phyloP scores from a whole-genome alignment of 768 basidiomycete genomes.

The Suillus clintonianus region DNA sequence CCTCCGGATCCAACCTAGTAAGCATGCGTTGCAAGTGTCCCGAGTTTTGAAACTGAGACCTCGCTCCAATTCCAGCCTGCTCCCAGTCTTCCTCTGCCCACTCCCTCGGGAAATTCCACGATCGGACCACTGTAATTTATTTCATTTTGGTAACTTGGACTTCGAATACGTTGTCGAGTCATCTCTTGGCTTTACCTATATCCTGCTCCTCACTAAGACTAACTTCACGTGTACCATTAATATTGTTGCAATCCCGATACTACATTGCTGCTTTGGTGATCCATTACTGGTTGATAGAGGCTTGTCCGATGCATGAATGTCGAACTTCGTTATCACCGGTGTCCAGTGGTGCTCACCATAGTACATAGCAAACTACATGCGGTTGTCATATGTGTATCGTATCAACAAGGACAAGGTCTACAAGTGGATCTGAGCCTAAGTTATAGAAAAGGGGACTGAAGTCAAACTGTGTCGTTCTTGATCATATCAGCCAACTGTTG shows the following conservation, averaged over 20 bases:
- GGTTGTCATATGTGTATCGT: neutral
- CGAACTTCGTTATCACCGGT: too few species aligned
- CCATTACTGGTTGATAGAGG: neutral
- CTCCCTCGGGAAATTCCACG: neutral
- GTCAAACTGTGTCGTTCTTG: constrained; percentile 7
- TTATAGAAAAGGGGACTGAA: too few species aligned
- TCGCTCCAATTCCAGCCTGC: neutral
- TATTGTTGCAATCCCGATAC: neutral
- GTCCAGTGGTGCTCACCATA: too few species aligned
- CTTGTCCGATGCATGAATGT: too few species aligned
- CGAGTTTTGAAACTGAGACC: neutral
- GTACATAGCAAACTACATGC: too few species aligned
- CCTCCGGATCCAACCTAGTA: neutral
- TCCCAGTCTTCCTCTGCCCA: neutral
- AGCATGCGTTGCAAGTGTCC: neutral
- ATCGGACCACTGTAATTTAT: neutral
- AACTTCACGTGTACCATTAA: neutral
- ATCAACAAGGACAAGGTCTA: neutral
- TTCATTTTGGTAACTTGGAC: neutral
- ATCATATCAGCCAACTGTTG: constrained; percentile 23
- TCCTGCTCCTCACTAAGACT: neutral
- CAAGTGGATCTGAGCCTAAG: neutral
- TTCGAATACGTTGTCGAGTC: neutral
- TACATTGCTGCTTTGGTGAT: neutral
- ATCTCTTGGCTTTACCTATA: neutral